Evolutionary conservation across 1,139 yeast genomes (phyloP).

Genomic region (Saccharomycopsis hybrid): DNA sequence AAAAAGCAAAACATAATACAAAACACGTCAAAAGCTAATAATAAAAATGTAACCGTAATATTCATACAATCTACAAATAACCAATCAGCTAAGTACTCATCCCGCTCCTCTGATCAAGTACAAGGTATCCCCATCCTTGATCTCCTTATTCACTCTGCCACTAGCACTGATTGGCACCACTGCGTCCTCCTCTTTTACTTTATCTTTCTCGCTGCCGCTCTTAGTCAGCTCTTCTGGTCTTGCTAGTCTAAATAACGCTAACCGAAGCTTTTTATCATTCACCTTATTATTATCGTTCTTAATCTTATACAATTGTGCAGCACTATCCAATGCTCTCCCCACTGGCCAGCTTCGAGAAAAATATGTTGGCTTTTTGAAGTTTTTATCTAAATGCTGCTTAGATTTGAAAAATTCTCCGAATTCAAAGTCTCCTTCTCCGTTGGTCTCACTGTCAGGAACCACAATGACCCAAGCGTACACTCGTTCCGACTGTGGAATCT

Average conservation of each 20-base stretch:
- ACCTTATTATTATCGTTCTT: slow-evolving; percentile 52
- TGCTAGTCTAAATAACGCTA: slow-evolving; percentile 8
- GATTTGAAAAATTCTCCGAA: slow-evolving; percentile 17
- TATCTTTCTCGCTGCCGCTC: slow-evolving; percentile 28
- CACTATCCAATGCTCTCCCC: slow-evolving; percentile 70
- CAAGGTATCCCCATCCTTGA: slow-evolving; percentile 45
- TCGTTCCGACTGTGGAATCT: slow-evolving; percentile 49
- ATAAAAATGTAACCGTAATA: too few relatives aligned
- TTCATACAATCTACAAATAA: too few relatives aligned
- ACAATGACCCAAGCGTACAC: slow-evolving; percentile 56
- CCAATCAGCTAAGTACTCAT: too few relatives aligned
- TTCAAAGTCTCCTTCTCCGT: slow-evolving; percentile 25
- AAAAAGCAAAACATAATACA: too few relatives aligned
- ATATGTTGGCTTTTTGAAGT: slow-evolving; percentile 36
- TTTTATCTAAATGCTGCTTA: slow-evolving; percentile 26
- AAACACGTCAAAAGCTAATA: too few relatives aligned
- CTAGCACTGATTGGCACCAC: slow-evolving; percentile 32
- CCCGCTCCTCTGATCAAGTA: slow-evolving; percentile 50
- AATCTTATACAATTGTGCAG: slow-evolving; percentile 49
- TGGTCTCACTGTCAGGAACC: slow-evolving; percentile 36
- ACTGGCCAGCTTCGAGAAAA: slow-evolving; percentile 64
- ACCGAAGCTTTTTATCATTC: slow-evolving; percentile 30
- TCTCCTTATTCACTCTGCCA: slow-evolving; percentile 38
- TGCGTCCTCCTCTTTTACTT: slow-evolving; percentile 28
- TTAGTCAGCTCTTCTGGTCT: slow-evolving; percentile 28